A percentile compares a stretch with the other conserved stretches of the same genome.
Conservation (phyloP, 1,284 basidiomycete genomes). For the Neonothopanus nambi region DNA sequence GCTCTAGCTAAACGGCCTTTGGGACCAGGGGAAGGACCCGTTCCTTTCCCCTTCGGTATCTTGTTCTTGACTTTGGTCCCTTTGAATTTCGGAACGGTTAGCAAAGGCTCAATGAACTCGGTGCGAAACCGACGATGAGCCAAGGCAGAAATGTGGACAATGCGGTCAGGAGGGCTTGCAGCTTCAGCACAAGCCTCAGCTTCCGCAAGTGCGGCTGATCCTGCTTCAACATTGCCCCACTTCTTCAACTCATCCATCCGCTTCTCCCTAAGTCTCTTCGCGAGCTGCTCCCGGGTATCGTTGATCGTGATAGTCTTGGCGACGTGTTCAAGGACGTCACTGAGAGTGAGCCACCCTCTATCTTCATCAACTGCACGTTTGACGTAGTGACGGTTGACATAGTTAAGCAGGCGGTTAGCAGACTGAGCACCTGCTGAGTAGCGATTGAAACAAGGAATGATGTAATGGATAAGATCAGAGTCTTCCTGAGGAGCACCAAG, state of each 20-base stretch:
- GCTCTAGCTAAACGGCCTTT: slow-evolving; percentile 68
- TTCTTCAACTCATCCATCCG: slow-evolving; percentile 60
- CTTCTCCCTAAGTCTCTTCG: slow-evolving; percentile 57
- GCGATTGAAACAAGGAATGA: slow-evolving; percentile 67
- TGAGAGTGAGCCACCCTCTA: slow-evolving; percentile 69
- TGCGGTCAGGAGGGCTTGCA: slow-evolving; percentile 62
- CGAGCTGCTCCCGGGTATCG: slow-evolving; percentile 57
- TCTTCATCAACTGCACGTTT: slow-evolving; percentile 76
- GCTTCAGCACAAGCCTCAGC: slow-evolving; percentile 74
- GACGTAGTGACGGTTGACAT: slow-evolving; percentile 78
- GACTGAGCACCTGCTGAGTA: slow-evolving; percentile 65
- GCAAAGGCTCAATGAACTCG: slow-evolving; percentile 67
- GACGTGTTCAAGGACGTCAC: slow-evolving; percentile 65
- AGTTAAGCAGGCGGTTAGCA: slow-evolving; percentile 70
- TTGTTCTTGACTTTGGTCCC: slow-evolving; percentile 47
- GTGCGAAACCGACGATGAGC: slow-evolving; percentile 69
- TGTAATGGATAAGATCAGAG: slow-evolving; percentile 63
- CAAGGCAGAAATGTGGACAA: slow-evolving; percentile 62
- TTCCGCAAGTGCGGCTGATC: slow-evolving; percentile 43
- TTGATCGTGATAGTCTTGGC: slow-evolving; percentile 51
- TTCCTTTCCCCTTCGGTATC: slow-evolving; percentile 33
- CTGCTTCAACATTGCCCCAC: slow-evolving; percentile 66
- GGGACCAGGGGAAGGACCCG: slow-evolving; percentile 42
- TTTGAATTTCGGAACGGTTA: slow-evolving; percentile 64
- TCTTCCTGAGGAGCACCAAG: slow-evolving; percentile 67